Evolutionary conservation across 1,139 yeast genomes (phyloP).

Genomic region (Sugiyamaella sp.): DNA sequence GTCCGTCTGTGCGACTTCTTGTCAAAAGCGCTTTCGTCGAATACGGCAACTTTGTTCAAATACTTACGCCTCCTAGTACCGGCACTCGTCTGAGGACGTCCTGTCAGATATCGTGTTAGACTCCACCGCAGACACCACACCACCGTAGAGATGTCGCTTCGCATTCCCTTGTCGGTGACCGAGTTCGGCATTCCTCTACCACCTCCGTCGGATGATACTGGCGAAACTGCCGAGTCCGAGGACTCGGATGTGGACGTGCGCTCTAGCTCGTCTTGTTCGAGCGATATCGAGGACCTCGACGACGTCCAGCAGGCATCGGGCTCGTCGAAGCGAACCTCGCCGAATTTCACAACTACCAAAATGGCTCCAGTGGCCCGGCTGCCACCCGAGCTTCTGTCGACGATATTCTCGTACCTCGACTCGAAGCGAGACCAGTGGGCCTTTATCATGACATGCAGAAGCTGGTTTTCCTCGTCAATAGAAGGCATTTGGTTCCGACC

Average conservation of each 20-base stretch:
- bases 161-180: not conserved
- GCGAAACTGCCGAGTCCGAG: constrained; percentile 16
- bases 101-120: too few relatives aligned
- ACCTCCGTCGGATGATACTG: constrained; percentile 11
- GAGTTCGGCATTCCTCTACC: not conserved
- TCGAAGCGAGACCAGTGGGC: constrained; percentile 66
- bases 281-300: constrained; percentile 16
- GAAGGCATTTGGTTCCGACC: constrained; percentile 92
- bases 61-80: too few relatives aligned
- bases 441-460: constrained; percentile 73
- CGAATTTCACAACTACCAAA: constrained; percentile 1
- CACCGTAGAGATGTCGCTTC: not conserved
- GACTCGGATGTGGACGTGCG: constrained; percentile 17
- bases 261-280: constrained; percentile 12
- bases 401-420: constrained; percentile 68
- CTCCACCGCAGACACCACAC: too few relatives aligned
- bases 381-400: constrained; percentile 80
- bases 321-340: constrained; percentile 1
- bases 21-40: too few relatives aligned
- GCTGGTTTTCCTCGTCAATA: constrained; percentile 79
- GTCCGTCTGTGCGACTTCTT: too few relatives aligned
- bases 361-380: constrained; percentile 57
- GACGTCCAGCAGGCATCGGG: not conserved
- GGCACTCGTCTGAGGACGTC: too few relatives aligned
- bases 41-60: too few relatives aligned